Conservation (phyloP, 2,329 filamentous ascomycete genomes). For the Mycosphaerella arachidis region DNA sequence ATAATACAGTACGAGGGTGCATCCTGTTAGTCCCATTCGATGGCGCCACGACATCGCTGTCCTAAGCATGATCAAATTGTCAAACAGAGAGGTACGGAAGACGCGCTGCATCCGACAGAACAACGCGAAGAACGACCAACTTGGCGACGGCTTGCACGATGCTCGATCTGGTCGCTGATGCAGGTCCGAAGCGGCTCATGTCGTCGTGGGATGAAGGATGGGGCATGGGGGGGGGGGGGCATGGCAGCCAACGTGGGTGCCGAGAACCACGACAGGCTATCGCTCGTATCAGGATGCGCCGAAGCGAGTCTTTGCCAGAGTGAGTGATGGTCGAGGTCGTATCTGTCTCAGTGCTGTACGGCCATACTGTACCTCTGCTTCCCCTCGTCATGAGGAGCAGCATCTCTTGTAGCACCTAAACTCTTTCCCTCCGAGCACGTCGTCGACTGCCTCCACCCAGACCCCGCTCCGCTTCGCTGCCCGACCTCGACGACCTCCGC, state of each 20-base stretch:
- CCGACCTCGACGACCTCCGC: not conserved
- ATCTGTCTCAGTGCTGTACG: not conserved
- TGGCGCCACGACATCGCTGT: not conserved
- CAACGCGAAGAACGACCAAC: not conserved
- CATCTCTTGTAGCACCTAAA: not conserved
- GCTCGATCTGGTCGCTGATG: not conserved
- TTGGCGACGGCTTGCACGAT: not conserved
- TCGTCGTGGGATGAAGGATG: not conserved
- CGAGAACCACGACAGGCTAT: no score
- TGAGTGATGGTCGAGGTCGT: not conserved
- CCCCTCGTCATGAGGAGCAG: not conserved
- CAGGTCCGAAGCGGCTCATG: not conserved
- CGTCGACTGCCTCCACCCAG: not conserved
- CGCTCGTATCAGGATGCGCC: not conserved
- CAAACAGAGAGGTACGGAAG: not conserved
- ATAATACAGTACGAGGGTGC: not conserved
- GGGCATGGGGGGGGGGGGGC: no score
- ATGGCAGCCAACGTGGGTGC: no score
- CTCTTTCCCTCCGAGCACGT: not conserved
- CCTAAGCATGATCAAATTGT: not conserved
- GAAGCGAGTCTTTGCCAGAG: not conserved
- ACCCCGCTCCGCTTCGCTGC: not conserved
- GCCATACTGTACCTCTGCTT: not conserved
- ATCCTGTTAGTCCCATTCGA: not conserved
- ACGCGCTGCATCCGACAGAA: not conserved